These are phyloP conservation scores for Gymnopus androsaceus DNA, from an alignment of 1,284 basidiomycete species.

Conservation along the genomic window DNA sequence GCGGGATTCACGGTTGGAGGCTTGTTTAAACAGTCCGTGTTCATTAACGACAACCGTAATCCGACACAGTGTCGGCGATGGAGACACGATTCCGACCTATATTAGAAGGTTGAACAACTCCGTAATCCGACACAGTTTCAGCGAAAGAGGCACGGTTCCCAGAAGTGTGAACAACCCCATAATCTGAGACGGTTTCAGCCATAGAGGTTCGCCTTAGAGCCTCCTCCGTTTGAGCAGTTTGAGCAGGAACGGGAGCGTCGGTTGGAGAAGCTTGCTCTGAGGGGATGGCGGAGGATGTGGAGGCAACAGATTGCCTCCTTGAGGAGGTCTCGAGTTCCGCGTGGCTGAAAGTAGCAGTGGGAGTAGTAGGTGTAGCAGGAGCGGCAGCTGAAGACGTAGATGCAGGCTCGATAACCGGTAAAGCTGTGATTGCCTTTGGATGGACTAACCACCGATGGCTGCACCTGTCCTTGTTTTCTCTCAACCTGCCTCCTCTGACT, in stretches of 20 bases:
- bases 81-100: not conserved
- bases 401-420: not conserved
- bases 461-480: not conserved
- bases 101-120: not conserved
- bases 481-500: conserved; percentile 15
- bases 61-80: no score
- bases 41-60: no score
- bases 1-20: not conserved
- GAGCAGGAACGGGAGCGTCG: no score
- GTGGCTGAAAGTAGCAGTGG: not conserved
- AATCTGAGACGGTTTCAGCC: no score
- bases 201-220: no score
- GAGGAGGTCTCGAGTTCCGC: not conserved
- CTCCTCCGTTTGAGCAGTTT: no score
- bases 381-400: not conserved
- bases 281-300: no score
- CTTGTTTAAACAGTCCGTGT: not conserved
- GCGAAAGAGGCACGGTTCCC: not conserved
- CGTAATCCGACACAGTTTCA: conserved; percentile 5
- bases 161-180: not conserved
- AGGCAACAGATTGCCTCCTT: not conserved
- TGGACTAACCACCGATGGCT: not conserved
- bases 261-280: no score
- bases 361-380: not conserved
- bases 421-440: not conserved